A percentile compares a stretch with the other conserved stretches of the same genome.
Conservation (phyloP, 805 yeast species). For the Lipomyces yamanashiensis region DNA sequence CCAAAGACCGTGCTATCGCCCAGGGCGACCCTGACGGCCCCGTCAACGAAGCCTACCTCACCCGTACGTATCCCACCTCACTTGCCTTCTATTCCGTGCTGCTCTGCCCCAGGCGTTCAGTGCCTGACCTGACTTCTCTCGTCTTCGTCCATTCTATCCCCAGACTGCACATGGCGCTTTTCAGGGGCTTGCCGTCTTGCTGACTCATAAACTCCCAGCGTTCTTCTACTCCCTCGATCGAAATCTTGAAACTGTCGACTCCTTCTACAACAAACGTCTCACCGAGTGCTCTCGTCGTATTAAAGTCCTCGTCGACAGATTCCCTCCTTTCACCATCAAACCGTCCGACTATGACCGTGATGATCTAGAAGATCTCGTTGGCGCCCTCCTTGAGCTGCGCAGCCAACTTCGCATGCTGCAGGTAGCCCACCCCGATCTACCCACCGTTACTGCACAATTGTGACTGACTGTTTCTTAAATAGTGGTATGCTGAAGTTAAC, state of each 20-base stretch:
- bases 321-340: conserved; percentile 42
- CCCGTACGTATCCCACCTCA: conserved; percentile 27
- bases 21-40: conserved; percentile 28
- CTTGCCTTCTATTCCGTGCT: background rate
- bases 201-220: conserved; percentile 46
- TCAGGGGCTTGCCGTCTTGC: conserved; percentile 13
- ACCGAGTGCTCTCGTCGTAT: conserved; percentile 76
- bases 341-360: conserved; percentile 50
- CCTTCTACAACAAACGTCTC: conserved; percentile 73
- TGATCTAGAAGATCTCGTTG: conserved; percentile 67
- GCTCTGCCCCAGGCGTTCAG: background rate
- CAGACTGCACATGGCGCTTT: conserved; percentile 9
- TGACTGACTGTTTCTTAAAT: background rate
- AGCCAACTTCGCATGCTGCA: conserved; percentile 78
- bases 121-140: background rate
- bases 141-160: background rate
- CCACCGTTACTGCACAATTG: background rate
- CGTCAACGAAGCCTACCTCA: conserved; percentile 33
- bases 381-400: conserved; percentile 75
- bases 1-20: conserved; percentile 41
- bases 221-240: conserved; percentile 81
- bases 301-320: conserved; percentile 47
- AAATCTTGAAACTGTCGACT: conserved; percentile 79
- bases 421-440: conserved; percentile 7
- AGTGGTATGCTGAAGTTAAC: conserved; percentile 91